Evolutionary conservation across 2,329 filamentous ascomycete species (phyloP).

Genomic region (Hansfordia pulvinata): DNA sequence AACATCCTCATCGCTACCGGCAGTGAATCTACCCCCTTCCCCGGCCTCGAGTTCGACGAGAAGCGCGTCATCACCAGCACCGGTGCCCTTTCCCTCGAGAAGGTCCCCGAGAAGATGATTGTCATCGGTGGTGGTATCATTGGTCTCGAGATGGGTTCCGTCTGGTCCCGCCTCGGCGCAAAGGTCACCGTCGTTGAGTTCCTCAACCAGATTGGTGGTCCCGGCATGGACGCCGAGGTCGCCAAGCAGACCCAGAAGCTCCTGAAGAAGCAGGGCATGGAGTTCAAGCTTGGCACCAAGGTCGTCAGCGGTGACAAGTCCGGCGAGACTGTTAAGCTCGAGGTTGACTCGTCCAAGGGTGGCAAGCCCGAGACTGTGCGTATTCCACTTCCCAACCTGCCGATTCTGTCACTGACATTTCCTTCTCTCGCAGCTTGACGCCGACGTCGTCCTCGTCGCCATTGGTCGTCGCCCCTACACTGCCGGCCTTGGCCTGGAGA

Average conservation of each 20-base stretch:
- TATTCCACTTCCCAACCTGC: slow-evolving; percentile 8
- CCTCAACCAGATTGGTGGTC: slow-evolving; percentile 88
- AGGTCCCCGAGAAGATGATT: slow-evolving; percentile 91
- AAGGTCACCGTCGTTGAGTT: slow-evolving; percentile 98
- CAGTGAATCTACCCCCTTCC: slow-evolving; percentile 90
- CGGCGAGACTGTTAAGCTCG: slow-evolving; percentile 65
- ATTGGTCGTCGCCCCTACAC: slow-evolving; percentile 97
- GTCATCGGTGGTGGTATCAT: slow-evolving; percentile 99
- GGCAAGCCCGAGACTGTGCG: slow-evolving; percentile 85
- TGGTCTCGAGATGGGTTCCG: slow-evolving; percentile 94
- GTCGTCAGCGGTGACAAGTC: slow-evolving; percentile 73
- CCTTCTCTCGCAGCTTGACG: slow-evolving; percentile 44
- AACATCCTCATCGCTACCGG: slow-evolving; percentile 98
- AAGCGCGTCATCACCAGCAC: slow-evolving; percentile 96
- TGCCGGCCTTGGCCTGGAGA: slow-evolving; percentile 79
- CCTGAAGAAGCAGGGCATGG: slow-evolving; percentile 89
- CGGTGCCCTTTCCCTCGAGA: slow-evolving; percentile 74
- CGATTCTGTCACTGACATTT: too few relatives aligned
- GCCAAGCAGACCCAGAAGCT: slow-evolving; percentile 87
- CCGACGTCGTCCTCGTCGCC: slow-evolving; percentile 89
- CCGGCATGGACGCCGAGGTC: slow-evolving; percentile 92
- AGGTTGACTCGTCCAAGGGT: slow-evolving; percentile 86
- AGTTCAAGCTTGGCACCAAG: slow-evolving; percentile 98
- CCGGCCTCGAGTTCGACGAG: slow-evolving; percentile 90
- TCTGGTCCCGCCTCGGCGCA: slow-evolving; percentile 87